These are phyloP conservation scores for Barbatosphaeria neglecta DNA, from an alignment of 495 filamentous ascomycete species.

Conservation along the genomic window DNA sequence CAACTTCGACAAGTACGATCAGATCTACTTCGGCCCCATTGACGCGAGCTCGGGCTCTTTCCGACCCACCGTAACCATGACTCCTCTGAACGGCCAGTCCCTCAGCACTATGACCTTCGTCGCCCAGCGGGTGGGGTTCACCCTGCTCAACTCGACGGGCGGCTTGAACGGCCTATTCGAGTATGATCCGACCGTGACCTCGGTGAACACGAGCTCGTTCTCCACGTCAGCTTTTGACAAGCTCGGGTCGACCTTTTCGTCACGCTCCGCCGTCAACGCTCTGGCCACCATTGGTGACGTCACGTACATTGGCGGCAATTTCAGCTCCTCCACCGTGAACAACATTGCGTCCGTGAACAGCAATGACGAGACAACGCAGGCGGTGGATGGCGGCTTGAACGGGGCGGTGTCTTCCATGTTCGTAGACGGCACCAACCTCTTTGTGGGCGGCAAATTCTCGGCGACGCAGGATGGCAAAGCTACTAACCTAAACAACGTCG, in stretches of 20 bases:
- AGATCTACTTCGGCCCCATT: slow-evolving; percentile 72
- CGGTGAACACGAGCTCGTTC: slow-evolving; percentile 49
- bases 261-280: slow-evolving; percentile 52
- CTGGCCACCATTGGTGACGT: slow-evolving; percentile 46
- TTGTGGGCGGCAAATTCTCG: slow-evolving; percentile 78
- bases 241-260: slow-evolving; percentile 55
- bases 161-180: slow-evolving; percentile 88
- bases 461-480: slow-evolving; percentile 51
- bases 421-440: slow-evolving; percentile 51
- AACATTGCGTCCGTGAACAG: slow-evolving; percentile 69
- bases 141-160: slow-evolving; percentile 53
- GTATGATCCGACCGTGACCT: slow-evolving; percentile 55
- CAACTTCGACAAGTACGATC: slow-evolving; percentile 86
- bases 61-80: slow-evolving; percentile 68
- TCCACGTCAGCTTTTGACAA: slow-evolving; percentile 59
- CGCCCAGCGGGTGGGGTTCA: slow-evolving; percentile 74
- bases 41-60: slow-evolving; percentile 66
- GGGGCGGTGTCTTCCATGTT: slow-evolving; percentile 63
- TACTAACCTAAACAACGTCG: slow-evolving; percentile 57
- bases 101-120: slow-evolving; percentile 59
- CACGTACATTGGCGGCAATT: slow-evolving; percentile 77
- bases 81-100: slow-evolving; percentile 53
- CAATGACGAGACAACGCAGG: slow-evolving; percentile 43
- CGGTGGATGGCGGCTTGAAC: slow-evolving; percentile 69
- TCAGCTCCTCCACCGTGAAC: slow-evolving; percentile 49